Evolutionary conservation across 495 filamentous ascomycete genomes (phyloP).

Genomic region (Penicillium desertorum): DNA sequence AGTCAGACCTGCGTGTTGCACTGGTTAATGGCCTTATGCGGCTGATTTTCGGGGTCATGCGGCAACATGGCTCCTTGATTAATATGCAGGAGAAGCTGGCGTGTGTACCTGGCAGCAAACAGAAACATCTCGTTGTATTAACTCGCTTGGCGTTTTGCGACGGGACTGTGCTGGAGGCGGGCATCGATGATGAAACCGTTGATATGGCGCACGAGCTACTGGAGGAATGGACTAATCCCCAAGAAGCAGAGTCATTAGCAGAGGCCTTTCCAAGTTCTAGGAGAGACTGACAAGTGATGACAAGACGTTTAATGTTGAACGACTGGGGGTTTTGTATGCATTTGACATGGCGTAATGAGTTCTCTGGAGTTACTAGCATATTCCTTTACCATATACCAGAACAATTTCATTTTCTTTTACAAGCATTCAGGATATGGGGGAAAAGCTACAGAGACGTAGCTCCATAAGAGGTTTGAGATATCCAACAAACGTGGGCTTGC

Average conservation of each 20-base stretch:
- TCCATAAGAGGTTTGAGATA: background rate
- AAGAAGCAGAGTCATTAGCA: slow-evolving; percentile 67
- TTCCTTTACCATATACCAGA: background rate
- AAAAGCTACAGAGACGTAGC: background rate
- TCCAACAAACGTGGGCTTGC: background rate
- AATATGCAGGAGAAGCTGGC: slow-evolving; percentile 59
- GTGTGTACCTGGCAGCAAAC: slow-evolving; percentile 56
- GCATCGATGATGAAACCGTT: slow-evolving; percentile 65
- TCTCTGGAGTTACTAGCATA: background rate
- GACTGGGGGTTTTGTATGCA: slow-evolving; percentile 5
- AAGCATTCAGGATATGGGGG: background rate
- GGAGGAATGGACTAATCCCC: slow-evolving; percentile 63
- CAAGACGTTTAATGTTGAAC: background rate
- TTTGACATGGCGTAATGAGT: background rate
- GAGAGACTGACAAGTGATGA: slow-evolving; percentile 31
- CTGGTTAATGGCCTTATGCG: slow-evolving; percentile 61
- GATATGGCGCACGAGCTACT: slow-evolving; percentile 65
- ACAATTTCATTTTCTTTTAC: background rate
- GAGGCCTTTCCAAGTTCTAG: slow-evolving; percentile 53
- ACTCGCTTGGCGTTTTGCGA: slow-evolving; percentile 69
- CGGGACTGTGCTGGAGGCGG: slow-evolving; percentile 58
- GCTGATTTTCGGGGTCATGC: slow-evolving; percentile 60
- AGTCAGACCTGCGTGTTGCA: slow-evolving; percentile 39
- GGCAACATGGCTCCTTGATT: slow-evolving; percentile 45
- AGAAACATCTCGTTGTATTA: slow-evolving; percentile 65